Evolutionary conservation across 2,329 filamentous ascomycete species (phyloP), one percentile per base, ranked within the genome.

Genomic region (Diaporthe longicolla): DNA sequence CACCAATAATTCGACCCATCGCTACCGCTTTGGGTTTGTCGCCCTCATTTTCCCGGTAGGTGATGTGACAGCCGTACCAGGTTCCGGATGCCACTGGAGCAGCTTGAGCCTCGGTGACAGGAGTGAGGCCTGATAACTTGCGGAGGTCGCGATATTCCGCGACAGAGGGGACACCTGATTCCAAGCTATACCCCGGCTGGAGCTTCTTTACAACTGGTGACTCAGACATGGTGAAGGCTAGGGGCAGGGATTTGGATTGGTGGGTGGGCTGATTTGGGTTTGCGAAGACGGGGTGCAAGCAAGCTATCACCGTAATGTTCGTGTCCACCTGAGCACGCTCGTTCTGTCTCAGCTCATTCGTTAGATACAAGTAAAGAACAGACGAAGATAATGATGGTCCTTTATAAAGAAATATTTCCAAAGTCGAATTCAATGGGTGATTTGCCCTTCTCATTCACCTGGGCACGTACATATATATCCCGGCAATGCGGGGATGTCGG

Each of bases 1-100:
- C 87, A 17, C 86, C 85, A 72, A 88, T 81, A 35, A 89, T 81
- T 26, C 87, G 84, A 65, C 87, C 87, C 87, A 89, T 89, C 0
- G 81, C 87, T 8, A 89, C 82, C 13, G 37, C 58, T 29, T 13
- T 32, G 40, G 24, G 73, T 26, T 17, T 45, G 17, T n/a, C 71
- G 37, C 9, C n/a, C 26, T 24, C 21, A 24, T 19, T 19, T 6
- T 45, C 68, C 7, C 77, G 74, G 74, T 81, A 80, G 2, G 79
- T 79, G 69, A 86, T 77, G 77, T 84, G 83, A 65, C 82, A 85
- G n/a, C 84, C 83, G 73, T 84, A 84, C 84, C 85, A 86, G 77
- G 82, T 84, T 6, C 84, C 83, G 1, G 76, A 73, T 5, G 83
- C 59, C 4, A 83, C 80, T 5, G 80, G 80, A 5, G 77, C 75